phyloP scores from a whole-genome alignment of 179 eudicot species.

The Spergularia azorica region DNA sequence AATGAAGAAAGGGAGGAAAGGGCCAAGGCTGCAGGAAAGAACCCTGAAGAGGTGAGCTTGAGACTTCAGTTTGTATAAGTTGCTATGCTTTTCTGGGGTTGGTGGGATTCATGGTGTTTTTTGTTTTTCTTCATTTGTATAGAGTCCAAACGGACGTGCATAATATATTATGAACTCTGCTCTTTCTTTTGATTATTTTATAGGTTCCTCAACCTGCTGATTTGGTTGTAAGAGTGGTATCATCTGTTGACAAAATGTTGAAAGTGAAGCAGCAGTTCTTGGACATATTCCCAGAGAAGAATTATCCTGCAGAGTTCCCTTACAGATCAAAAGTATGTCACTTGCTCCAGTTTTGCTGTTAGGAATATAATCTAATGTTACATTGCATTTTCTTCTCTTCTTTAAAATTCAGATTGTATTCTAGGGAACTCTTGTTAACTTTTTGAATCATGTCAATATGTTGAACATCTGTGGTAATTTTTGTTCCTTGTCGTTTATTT shows the following conservation, averaged over 20 bases:
- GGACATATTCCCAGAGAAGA: slow-evolving; percentile 59
- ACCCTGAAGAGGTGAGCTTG: slow-evolving; percentile 58
- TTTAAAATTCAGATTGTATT: neutral
- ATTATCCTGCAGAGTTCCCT: slow-evolving; percentile 73
- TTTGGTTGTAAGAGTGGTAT: slow-evolving; percentile 78
- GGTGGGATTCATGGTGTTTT: no score
- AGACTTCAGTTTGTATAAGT: slow-evolving; percentile 1
- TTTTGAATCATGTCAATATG: slow-evolving; percentile 1
- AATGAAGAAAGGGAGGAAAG: slow-evolving; percentile 73
- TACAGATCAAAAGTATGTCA: slow-evolving; percentile 79
- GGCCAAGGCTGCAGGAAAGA: slow-evolving; percentile 48
- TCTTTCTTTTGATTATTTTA: neutral
- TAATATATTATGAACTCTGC: neutral
- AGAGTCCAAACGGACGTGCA: neutral
- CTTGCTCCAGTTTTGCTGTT: neutral
- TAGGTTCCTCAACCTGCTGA: slow-evolving; percentile 72
- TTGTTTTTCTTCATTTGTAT: no score
- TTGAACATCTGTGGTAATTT: neutral
- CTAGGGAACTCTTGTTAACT: neutral
- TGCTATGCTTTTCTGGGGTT: neutral
- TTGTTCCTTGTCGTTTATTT: neutral
- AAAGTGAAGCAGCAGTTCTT: slow-evolving; percentile 78
- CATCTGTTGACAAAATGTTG: slow-evolving; percentile 63
- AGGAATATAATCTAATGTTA: neutral
- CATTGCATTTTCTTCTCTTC: neutral